Evolutionary conservation across 345 rosid genomes (phyloP).

Genomic region (Atalantia buxifolia): DNA sequence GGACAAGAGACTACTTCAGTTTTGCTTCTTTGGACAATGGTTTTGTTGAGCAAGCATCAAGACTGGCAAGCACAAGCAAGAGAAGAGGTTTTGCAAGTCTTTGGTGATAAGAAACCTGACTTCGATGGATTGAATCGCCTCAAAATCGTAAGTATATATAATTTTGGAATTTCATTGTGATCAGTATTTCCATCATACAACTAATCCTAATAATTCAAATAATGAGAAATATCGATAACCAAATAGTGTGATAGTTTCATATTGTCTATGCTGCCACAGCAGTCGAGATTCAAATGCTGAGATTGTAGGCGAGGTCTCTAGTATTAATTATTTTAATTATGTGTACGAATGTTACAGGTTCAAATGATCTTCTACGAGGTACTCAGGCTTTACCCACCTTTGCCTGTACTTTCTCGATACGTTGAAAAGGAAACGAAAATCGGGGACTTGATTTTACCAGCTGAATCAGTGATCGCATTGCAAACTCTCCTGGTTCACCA

Average conservation of each 20-base stretch:
- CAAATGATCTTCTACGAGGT: constrained; percentile 36
- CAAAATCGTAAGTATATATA: too few species aligned
- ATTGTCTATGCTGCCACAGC: too few species aligned
- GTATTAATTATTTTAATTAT: constrained; percentile 1
- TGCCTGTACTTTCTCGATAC: constrained; percentile 2
- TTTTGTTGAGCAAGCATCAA: constrained; percentile 47
- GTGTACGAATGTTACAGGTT: constrained; percentile 9
- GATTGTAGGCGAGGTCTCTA: too few species aligned
- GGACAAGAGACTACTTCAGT: constrained; percentile 56
- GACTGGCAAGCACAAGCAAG: constrained; percentile 58
- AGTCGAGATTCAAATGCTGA: too few species aligned
- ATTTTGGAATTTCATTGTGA: background rate
- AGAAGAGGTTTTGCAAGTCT: constrained; percentile 38
- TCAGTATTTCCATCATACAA: too few species aligned
- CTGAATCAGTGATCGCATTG: constrained; percentile 4
- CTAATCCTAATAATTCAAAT: too few species aligned
- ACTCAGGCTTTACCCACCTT: constrained; percentile 36
- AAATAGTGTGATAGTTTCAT: too few species aligned
- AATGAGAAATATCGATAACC: too few species aligned
- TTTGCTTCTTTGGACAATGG: constrained; percentile 44
- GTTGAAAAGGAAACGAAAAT: constrained; percentile 24
- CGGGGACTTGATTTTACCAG: constrained; percentile 20
- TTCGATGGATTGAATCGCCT: too few species aligned
- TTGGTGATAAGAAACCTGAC: constrained; percentile 14
- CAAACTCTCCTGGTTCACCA: constrained; percentile 22